Evolutionary conservation across 352 stramenopile species (phyloP).

Genomic region (Pseudoperonospora humuli): DNA sequence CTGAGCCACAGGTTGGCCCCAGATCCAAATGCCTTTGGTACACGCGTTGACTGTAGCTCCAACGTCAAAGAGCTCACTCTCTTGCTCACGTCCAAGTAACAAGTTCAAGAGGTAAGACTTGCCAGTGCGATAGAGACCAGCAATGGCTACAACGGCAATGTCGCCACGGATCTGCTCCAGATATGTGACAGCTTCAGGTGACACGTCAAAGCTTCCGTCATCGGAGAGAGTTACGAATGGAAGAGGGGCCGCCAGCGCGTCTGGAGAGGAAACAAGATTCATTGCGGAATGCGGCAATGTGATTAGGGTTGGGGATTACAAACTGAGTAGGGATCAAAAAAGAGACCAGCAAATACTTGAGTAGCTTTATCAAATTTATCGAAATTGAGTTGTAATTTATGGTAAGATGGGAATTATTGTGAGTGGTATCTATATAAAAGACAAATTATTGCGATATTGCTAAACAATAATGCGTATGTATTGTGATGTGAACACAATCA

Average conservation of each 20-base stretch:
- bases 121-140: constrained; percentile 85
- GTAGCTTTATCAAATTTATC: no score
- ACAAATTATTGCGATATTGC: no score
- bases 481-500: no score
- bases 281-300: no score
- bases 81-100: constrained; percentile 23
- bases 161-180: constrained; percentile 49
- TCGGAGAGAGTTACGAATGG: constrained; percentile 69
- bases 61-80: constrained; percentile 62
- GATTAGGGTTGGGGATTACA: no score
- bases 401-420: no score
- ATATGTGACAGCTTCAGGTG: constrained; percentile 47
- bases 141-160: constrained; percentile 73
- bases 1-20: constrained; percentile 60
- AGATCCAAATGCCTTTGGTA: constrained; percentile 91
- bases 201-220: constrained; percentile 55
- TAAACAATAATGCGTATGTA: no score
- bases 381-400: no score
- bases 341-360: no score
- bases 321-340: no score
- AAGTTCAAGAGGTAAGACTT: constrained; percentile 90
- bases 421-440: no score
- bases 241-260: constrained; percentile 31
- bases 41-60: constrained; percentile 85
- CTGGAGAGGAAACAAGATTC: no score